These are phyloP conservation scores for Aspergillus affinis DNA, from an alignment of 495 filamentous ascomycete genomes.

Conservation along the genomic window DNA sequence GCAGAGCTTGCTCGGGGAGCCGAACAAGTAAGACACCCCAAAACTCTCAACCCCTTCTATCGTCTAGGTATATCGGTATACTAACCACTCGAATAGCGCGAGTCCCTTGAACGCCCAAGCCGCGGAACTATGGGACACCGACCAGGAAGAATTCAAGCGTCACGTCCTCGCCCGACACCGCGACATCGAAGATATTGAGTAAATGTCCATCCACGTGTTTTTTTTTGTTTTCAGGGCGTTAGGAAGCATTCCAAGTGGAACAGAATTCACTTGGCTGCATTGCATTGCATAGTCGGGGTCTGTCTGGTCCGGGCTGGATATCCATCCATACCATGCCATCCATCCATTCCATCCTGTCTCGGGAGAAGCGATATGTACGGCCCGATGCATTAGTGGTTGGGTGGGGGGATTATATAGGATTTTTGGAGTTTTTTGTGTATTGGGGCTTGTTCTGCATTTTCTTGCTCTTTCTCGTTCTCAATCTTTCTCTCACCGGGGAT, in stretches of 20 bases:
- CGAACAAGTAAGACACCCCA: conserved; percentile 77
- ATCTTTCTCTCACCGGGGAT: neutral
- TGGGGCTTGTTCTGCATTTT: conserved; percentile 16
- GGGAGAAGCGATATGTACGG: conserved; percentile 8
- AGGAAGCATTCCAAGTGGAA: conserved; percentile 8
- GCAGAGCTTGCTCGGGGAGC: conserved; percentile 93
- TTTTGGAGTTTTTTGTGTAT: conserved; percentile 30
- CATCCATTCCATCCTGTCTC: no score
- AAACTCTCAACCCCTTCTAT: neutral
- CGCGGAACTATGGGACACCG: conserved; percentile 91
- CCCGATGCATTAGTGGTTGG: conserved; percentile 25
- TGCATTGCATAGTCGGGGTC: conserved; percentile 22
- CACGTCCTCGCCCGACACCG: conserved; percentile 64
- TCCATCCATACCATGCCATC: no score
- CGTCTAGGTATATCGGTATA: neutral
- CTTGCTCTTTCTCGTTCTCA: neutral
- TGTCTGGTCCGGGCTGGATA: conserved; percentile 13
- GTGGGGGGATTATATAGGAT: conserved; percentile 13
- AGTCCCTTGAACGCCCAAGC: conserved; percentile 95
- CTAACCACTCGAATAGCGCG: conserved; percentile 55
- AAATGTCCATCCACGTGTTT: conserved; percentile 8
- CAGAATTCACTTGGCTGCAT: conserved; percentile 18
- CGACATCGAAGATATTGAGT: conserved; percentile 58
- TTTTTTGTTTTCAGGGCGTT: conserved; percentile 7
- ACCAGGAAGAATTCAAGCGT: conserved; percentile 83